Percentiles rank a stretch among this genome's conserved stretches.
phyloP scores from a whole-genome alignment of 306 rosid species.

The Dryas alaskensis region DNA sequence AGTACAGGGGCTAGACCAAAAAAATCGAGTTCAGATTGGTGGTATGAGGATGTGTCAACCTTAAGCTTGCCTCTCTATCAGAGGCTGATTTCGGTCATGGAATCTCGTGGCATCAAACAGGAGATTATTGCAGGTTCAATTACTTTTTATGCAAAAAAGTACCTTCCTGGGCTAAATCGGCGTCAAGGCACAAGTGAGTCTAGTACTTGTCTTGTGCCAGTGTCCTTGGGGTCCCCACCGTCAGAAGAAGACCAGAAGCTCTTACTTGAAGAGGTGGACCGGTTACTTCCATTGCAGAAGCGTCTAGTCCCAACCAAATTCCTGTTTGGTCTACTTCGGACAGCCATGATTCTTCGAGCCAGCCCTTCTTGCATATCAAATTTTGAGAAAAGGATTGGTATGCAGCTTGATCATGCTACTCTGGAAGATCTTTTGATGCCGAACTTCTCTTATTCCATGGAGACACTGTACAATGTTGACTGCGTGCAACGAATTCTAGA shows the following conservation, averaged over 20 bases:
- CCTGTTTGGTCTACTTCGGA: constrained; percentile 80
- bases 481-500: constrained; percentile 89
- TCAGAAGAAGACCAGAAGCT: constrained; percentile 83
- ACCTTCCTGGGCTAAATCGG: constrained; percentile 80
- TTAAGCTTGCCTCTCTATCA: constrained; percentile 80
- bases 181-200: constrained; percentile 70
- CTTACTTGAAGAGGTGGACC: constrained; percentile 73
- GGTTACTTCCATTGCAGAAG: constrained; percentile 77
- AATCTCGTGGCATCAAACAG: constrained; percentile 79
- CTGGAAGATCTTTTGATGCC: constrained; percentile 98
- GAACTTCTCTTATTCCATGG: constrained; percentile 87
- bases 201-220: constrained; percentile 47
- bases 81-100: constrained; percentile 76
- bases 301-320: constrained; percentile 73
- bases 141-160: constrained; percentile 72
- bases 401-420: constrained; percentile 94
- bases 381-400: constrained; percentile 79
- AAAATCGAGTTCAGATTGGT: constrained; percentile 84
- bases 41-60: constrained; percentile 78
- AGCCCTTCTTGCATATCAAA: constrained; percentile 65
- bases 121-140: constrained; percentile 85
- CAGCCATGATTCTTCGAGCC: constrained; percentile 84
- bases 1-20: constrained; percentile 95
- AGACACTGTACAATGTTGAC: constrained; percentile 93
- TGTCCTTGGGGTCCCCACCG: constrained; percentile 58